phyloP scores from a whole-genome alignment of 768 basidiomycete species.

The Tephrocybe sp. region DNA sequence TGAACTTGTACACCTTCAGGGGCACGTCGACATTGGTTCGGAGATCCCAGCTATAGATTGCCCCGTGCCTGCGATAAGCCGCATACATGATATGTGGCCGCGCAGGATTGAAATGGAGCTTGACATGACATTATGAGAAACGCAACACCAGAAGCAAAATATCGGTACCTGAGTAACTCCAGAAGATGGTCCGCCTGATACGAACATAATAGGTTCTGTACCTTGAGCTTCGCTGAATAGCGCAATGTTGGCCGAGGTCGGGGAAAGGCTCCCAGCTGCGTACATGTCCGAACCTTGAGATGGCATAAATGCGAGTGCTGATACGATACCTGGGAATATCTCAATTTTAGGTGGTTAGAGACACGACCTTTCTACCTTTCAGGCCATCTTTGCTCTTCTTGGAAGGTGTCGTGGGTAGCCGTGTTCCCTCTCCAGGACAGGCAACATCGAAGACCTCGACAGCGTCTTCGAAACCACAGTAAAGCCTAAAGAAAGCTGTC shows the following conservation, averaged over 20 bases:
- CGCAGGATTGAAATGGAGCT: constrained; percentile 80
- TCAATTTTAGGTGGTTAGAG: neutral
- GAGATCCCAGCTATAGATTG: constrained; percentile 79
- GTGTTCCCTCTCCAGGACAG: constrained; percentile 22
- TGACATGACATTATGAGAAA: too few species aligned
- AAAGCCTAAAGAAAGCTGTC: constrained; percentile 13
- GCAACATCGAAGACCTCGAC: constrained; percentile 27
- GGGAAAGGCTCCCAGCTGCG: constrained; percentile 76
- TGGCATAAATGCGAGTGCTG: constrained; percentile 76
- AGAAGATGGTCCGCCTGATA: constrained; percentile 55
- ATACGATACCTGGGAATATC: constrained; percentile 69
- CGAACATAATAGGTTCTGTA: constrained; percentile 54
- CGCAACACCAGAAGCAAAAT: too few species aligned
- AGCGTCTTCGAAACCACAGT: constrained; percentile 30
- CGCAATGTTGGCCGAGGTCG: constrained; percentile 57
- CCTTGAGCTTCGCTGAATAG: constrained; percentile 64
- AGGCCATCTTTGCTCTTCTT: constrained; percentile 64
- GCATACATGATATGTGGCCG: constrained; percentile 75
- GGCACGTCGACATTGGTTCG: constrained; percentile 53
- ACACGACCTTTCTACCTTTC: constrained; percentile 58
- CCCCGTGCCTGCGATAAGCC: constrained; percentile 65
- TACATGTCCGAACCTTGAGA: constrained; percentile 62
- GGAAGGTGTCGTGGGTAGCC: constrained; percentile 23
- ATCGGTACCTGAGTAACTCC: constrained; percentile 55
- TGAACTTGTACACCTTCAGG: constrained; percentile 33